A percentile compares a stretch with the other conserved stretches of the same genome.
These are phyloP conservation scores for Eutrema yunnanense DNA, from an alignment of 345 rosid species.

Conservation along the genomic window DNA sequence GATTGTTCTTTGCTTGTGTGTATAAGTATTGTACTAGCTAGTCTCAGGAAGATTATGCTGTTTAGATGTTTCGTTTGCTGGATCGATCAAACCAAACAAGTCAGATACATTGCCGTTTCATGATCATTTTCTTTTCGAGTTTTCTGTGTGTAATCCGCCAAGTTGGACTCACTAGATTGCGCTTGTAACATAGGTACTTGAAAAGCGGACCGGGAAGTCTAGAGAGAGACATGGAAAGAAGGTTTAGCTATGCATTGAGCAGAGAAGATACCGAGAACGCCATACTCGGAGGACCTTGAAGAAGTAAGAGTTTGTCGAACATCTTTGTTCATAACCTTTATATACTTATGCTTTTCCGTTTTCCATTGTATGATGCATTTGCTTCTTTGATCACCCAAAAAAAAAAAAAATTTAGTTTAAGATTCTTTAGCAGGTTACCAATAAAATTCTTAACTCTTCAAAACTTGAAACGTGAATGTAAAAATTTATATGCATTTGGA, in stretches of 20 bases:
- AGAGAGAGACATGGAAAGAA: constrained; percentile 87
- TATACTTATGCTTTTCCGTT: not conserved
- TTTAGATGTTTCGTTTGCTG: not conserved
- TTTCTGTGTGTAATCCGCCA: not conserved
- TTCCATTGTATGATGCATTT: not conserved
- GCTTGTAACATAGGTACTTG: constrained; percentile 48
- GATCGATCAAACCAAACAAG: not conserved
- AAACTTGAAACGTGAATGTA: not conserved
- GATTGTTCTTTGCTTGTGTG: not conserved
- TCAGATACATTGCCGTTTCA: not conserved
- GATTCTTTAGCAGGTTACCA: not conserved
- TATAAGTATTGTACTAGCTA: not conserved
- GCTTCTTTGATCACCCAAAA: not conserved
- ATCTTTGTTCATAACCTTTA: not conserved
- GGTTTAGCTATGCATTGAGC: constrained; percentile 92
- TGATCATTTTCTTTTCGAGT: not conserved
- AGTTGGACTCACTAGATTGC: not conserved
- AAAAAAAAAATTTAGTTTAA: not conserved
- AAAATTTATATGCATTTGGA: not conserved
- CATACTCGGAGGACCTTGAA: constrained; percentile 85
- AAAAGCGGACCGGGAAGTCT: constrained; percentile 90
- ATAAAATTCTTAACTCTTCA: not conserved
- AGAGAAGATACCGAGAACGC: constrained; percentile 93
- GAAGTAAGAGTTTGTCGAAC: not conserved
- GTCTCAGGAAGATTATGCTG: not conserved